Percentiles rank a stretch among this genome's conserved stretches.
Evolutionary conservation across 371 early-diverging fungal genomes (phyloP).

Genomic region (Gilbertella persicaria): DNA sequence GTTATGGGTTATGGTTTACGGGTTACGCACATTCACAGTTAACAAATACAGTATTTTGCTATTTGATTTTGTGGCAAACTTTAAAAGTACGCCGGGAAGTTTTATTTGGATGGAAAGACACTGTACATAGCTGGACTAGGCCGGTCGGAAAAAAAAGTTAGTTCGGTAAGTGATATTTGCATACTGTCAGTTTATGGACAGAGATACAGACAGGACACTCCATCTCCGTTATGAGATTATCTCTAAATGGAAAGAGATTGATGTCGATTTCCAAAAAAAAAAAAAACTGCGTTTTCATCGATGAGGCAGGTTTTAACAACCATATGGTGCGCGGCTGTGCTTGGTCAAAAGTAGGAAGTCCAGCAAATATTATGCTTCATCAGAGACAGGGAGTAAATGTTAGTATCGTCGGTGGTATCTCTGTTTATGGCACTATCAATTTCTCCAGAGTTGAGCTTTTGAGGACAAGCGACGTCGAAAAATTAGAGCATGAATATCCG

Average conservation of each 20-base stretch:
- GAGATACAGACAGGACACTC: constrained; percentile 3
- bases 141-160: too few relatives aligned
- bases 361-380: not conserved
- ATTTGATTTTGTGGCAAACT: too few relatives aligned
- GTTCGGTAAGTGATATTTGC: too few relatives aligned
- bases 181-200: too few relatives aligned
- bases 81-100: too few relatives aligned
- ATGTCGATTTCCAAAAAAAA: not conserved
- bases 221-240: not conserved
- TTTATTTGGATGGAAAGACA: too few relatives aligned
- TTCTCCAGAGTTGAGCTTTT: constrained; percentile 8
- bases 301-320: constrained; percentile 2
- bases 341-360: constrained; percentile 1
- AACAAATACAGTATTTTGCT: too few relatives aligned
- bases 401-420: constrained; percentile 9
- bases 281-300: constrained; percentile 8
- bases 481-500: constrained; percentile 6
- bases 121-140: too few relatives aligned
- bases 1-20: too few relatives aligned
- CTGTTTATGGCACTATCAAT: constrained; percentile 1
- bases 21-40: too few relatives aligned
- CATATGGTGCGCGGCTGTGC: not conserved
- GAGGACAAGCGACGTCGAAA: not conserved
- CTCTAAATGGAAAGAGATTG: constrained; percentile 4
- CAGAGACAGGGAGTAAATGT: constrained; percentile 3